Conservation (phyloP, 2,329 filamentous ascomycete species). For the Immersiporthe knoxdaviesiana region DNA sequence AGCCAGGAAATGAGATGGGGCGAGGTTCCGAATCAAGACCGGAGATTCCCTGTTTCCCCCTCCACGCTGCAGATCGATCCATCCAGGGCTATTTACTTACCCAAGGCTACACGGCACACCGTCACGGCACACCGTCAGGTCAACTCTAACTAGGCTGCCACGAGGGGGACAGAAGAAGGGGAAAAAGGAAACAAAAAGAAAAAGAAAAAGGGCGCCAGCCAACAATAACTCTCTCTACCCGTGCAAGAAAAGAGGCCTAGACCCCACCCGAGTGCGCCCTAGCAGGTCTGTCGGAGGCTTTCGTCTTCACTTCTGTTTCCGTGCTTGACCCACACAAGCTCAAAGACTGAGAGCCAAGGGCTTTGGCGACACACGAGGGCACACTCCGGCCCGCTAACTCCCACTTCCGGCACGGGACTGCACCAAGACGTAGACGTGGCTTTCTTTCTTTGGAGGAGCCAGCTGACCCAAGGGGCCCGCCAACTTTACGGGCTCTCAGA, state of each 20-base stretch:
- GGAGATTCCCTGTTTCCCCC: not conserved
- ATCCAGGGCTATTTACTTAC: not conserved
- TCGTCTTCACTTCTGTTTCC: not conserved
- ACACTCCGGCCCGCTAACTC: conserved; percentile 3
- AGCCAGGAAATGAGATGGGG: conserved; percentile 8
- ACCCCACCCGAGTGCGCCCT: not conserved
- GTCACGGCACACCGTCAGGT: not conserved
- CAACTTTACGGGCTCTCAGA: not conserved
- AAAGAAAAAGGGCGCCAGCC: not conserved
- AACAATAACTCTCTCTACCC: not conserved
- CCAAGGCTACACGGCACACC: conserved; percentile 1
- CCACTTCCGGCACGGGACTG: conserved; percentile 8
- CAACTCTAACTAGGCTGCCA: not conserved
- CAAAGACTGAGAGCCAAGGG: not conserved
- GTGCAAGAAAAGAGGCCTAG: not conserved
- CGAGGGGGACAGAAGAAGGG: not conserved
- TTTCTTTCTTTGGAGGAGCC: not conserved
- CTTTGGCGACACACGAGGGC: conserved; percentile 1
- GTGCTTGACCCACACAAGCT: not conserved
- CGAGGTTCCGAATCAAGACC: conserved; percentile 11
- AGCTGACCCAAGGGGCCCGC: not conserved
- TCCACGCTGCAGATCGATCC: not conserved
- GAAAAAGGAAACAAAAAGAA: too few relatives aligned
- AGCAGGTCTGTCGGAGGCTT: not conserved
- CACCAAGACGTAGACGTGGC: conserved; percentile 7